Evolutionary conservation across 2,329 filamentous ascomycete genomes (phyloP), one percentile per base, ranked within the genome.

Genomic region (Lachnellula occidentalis): DNA sequence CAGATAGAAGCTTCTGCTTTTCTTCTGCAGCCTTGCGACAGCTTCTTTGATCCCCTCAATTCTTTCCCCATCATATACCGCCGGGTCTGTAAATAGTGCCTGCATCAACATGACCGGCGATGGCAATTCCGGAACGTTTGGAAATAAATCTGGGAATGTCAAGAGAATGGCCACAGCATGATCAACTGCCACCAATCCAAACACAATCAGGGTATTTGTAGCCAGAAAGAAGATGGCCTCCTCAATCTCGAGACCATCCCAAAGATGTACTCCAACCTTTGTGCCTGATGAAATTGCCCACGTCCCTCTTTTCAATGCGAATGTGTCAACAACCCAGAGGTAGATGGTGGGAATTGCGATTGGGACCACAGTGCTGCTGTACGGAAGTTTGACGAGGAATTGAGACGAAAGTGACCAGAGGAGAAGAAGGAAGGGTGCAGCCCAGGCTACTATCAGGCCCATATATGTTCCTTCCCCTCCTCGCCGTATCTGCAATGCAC

Each of bases 1-100:
- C 5, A 90, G 73, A 60, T 87, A 88, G 67, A 90, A 90, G 62
- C 85, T 89, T 47, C 86, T 78, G 61, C 86, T 90, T 65, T 90
- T 90, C 52, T 73, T 75, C 48, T 76, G 71, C 7, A 90, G 70
- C 6, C 81, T 77, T 1, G 64, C 61, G 0, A 85, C 78, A 0
- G 85, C 83, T 58, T 87, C 79, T 31, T 75, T 70, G 6, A 89
- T 72, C 0, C 82, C 84, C 2, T 69, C 60, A 14, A 88, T 74
- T 4, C 83, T 78, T 14, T 74, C 70, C 48, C 78, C 74, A 54
- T 88, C 79, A 61, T 86, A 87, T 14, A 71, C 69, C 0, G 69
- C 69, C 2, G 74, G 72, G 1, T 79, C 61, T 1, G 66, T 62
- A 0, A 76, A 53, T 4, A 87, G 68, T 0, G 81, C 82, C 51